Percentiles rank a stretch among this genome's conserved stretches.
These are phyloP conservation scores for Backusella macrospora DNA, from an alignment of 192 early-diverging fungal species.

Conservation along the genomic window DNA sequence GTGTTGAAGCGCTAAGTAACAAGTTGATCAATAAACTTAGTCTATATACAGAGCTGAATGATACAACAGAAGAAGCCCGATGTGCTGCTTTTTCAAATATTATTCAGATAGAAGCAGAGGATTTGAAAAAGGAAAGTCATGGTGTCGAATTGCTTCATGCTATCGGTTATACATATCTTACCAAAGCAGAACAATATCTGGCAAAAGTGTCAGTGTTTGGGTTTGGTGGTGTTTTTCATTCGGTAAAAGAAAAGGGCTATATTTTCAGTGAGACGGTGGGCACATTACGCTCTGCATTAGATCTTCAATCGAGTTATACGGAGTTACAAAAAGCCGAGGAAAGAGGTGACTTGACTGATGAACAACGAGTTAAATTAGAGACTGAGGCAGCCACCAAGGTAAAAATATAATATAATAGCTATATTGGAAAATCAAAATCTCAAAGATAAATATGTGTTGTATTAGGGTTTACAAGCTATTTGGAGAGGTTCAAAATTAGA, in stretches of 20 bases:
- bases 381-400: conserved; percentile 65
- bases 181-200: conserved; percentile 87
- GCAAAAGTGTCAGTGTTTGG: conserved; percentile 72
- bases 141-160: conserved; percentile 93
- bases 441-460: not conserved
- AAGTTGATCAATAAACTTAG: conserved; percentile 80
- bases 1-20: conserved; percentile 71
- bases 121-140: conserved; percentile 89
- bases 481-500: conserved; percentile 95
- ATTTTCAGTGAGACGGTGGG: conserved; percentile 90
- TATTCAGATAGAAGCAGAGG: conserved; percentile 81
- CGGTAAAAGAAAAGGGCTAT: conserved; percentile 87
- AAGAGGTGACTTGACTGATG: conserved; percentile 63
- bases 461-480: conserved; percentile 84
- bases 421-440: not conserved
- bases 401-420: not conserved
- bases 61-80: conserved; percentile 15
- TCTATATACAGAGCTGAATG: conserved; percentile 63
- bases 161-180: conserved; percentile 89
- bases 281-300: conserved; percentile 89
- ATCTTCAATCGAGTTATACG: conserved; percentile 87
- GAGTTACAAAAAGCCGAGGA: conserved; percentile 92
- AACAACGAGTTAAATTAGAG: conserved; percentile 68
- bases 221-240: conserved; percentile 69
- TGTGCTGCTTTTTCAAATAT: conserved; percentile 69